These are phyloP conservation scores for Sporothrix globosa DNA, from an alignment of 2,329 filamentous ascomycete genomes.

Conservation along the genomic window DNA sequence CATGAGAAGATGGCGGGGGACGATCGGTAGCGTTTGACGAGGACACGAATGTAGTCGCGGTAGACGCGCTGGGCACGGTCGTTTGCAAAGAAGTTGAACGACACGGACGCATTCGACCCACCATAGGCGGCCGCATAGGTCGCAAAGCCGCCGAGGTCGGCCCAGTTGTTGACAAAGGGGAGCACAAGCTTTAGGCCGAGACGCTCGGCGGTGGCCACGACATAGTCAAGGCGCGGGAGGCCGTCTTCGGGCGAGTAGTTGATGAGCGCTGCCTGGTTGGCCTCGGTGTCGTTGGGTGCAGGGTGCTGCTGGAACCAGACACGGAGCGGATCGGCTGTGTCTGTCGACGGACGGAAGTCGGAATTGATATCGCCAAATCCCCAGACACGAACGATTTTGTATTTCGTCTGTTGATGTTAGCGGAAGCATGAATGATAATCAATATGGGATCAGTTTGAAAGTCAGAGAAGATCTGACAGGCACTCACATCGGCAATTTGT, in stretches of 20 bases:
- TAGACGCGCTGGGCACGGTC: conserved; percentile 59
- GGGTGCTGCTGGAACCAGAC: conserved; percentile 50
- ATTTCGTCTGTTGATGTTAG: conserved; percentile 42
- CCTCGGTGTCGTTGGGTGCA: conserved; percentile 9
- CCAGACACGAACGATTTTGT: conserved; percentile 58
- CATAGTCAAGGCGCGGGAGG: conserved; percentile 55
- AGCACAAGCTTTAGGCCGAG: conserved; percentile 30
- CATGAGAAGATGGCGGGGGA: conserved; percentile 57
- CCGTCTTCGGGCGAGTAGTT: conserved; percentile 33
- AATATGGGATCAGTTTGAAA: too few species aligned
- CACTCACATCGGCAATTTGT: conserved; percentile 33
- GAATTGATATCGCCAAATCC: conserved; percentile 54
- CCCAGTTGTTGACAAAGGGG: conserved; percentile 35
- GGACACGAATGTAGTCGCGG: conserved; percentile 52
- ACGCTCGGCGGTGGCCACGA: conserved; percentile 28
- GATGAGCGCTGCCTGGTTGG: conserved; percentile 24
- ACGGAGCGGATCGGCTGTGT: conserved; percentile 46
- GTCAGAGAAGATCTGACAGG: neutral
- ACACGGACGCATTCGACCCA: conserved; percentile 22
- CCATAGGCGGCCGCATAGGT: conserved; percentile 36
- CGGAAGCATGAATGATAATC: neutral
- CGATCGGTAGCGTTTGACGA: conserved; percentile 54
- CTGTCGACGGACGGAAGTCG: conserved; percentile 42
- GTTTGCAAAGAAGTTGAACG: conserved; percentile 29
- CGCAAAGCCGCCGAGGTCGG: conserved; percentile 36